Evolutionary conservation across 352 stramenopile genomes (phyloP).

Genomic region (Lagenidium giganteum): DNA sequence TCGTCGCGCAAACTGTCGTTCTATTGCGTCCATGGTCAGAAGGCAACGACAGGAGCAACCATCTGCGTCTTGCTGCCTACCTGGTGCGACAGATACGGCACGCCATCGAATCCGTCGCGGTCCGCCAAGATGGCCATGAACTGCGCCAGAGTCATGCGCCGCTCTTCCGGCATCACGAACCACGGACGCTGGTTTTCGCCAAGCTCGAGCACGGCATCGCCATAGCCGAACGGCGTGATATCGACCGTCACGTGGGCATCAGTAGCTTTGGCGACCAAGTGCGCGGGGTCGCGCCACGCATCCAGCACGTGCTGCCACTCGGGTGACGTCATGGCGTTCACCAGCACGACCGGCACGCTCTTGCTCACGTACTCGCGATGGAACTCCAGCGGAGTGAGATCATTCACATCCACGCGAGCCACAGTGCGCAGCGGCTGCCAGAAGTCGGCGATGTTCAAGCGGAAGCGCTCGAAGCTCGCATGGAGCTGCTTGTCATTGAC

Average conservation of each 20-base stretch:
- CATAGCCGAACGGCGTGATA: constrained; percentile 70
- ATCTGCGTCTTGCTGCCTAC: no score
- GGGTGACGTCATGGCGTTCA: constrained; percentile 47
- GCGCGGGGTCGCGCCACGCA: constrained; percentile 49
- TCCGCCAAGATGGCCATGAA: constrained; percentile 50
- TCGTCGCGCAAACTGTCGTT: constrained; percentile 76
- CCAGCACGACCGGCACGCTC: constrained; percentile 71
- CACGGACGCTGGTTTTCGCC: constrained; percentile 18
- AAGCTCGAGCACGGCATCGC: constrained; percentile 61
- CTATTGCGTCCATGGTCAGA: constrained; percentile 7
- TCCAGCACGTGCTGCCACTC: constrained; percentile 44
- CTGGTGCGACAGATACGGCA: constrained; percentile 83
- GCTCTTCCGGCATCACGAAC: constrained; percentile 82
- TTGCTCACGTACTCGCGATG: constrained; percentile 72
- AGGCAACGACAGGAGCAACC: background rate
- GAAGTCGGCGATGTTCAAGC: constrained; percentile 65
- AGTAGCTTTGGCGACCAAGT: constrained; percentile 43
- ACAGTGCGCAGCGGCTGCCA: constrained; percentile 60
- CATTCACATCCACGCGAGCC: constrained; percentile 35
- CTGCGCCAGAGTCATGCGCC: constrained; percentile 53
- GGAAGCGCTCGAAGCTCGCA: constrained; percentile 27
- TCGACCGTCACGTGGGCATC: constrained; percentile 56
- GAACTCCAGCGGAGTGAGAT: constrained; percentile 49
- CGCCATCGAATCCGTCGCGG: constrained; percentile 52
- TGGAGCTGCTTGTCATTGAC: constrained; percentile 5